Base-by-base conservation (phyloP, 257 asterid genomes). In the Vinca minor region DNA sequence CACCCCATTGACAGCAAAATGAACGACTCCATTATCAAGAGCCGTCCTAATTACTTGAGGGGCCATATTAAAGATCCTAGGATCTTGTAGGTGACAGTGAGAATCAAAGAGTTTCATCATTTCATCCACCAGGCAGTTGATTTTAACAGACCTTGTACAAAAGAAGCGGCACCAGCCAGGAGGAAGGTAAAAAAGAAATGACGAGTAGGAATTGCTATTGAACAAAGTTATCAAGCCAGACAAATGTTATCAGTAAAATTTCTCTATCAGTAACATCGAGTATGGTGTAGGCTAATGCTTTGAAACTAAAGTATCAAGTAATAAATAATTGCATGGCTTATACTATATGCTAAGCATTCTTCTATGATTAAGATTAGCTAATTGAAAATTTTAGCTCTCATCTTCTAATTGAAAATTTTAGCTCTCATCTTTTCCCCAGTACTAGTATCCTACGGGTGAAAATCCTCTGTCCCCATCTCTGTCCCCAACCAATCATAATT, bases 81-180 rank as follows among this genome's bases (percentile, higher is more conserved):
- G 83, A 74, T 89, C 98, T 83, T 92, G 98, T 48, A 89, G 80
- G 81, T 89, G 98, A 73, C 97, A 92, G 67, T 92, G 98, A 54
- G 97, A 69, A 85, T 92, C 98, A 36, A 92, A 87, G 68, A 92
- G 84, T 63, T 79, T 89, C 52, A 85, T 76, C 93, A 81, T 35
- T 9, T 17, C 54, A 61, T 4, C 29, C 45, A 12, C 46, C 0
- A 29, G 62, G 36, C 25, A 53, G 39, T 52, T 11, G 34, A 41
- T 42, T 25, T 26, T 32, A n/a, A 47, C 57, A n/a, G n/a, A 42
- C 32, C 35, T 44, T 48, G 21, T 4, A 28, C 35, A 8, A 42
- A 14, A 46, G 26, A 39, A 38, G 20, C 3, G n/a, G 23, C 18
- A n/a, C 28, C n/a, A n/a, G n/a, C n/a, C n/a, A n/a, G n/a, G n/a